Conservation (phyloP, 2,329 filamentous ascomycete species). For the Epichloe elymi region DNA sequence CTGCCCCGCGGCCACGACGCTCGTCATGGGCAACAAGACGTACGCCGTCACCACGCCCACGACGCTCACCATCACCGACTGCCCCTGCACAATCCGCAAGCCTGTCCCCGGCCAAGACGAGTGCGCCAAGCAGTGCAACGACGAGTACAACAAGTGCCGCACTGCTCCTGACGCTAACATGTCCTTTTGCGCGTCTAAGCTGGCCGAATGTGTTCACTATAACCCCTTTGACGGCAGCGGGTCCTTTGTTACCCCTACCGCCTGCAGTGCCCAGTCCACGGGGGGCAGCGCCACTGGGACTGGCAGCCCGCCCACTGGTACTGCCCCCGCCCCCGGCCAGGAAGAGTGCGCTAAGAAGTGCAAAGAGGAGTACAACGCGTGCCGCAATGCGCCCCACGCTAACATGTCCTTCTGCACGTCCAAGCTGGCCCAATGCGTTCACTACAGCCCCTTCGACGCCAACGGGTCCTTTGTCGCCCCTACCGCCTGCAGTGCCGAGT, state of each 20-base stretch:
- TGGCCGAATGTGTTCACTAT: constrained; percentile 13
- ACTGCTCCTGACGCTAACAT: constrained; percentile 11
- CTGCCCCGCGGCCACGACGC: constrained; percentile 45
- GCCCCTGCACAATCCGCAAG: not conserved
- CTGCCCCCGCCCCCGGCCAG: too few relatives aligned
- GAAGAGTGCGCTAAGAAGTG: constrained; percentile 10
- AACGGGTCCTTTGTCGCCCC: constrained; percentile 6
- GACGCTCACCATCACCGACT: not conserved
- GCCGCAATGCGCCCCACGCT: constrained; percentile 9
- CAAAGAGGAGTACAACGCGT: constrained; percentile 8
- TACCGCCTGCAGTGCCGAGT: constrained; percentile 8
- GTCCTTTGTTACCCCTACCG: constrained; percentile 7
- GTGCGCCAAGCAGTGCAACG: constrained; percentile 11
- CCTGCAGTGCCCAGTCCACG: constrained; percentile 5
- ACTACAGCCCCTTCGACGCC: constrained; percentile 13
- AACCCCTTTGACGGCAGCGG: constrained; percentile 11
- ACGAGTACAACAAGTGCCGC: constrained; percentile 10
- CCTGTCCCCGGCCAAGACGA: not conserved
- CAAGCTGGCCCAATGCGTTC: constrained; percentile 12
- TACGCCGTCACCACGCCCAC: not conserved
- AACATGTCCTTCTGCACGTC: constrained; percentile 15
- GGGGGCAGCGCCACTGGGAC: not conserved
- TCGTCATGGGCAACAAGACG: not conserved
- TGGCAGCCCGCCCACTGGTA: too few relatives aligned
- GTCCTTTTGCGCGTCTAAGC: constrained; percentile 12